Evolutionary conservation across 2,329 filamentous ascomycete genomes (phyloP), one percentile per base, ranked within the genome.

Genomic region (Verticillium isaacii): DNA sequence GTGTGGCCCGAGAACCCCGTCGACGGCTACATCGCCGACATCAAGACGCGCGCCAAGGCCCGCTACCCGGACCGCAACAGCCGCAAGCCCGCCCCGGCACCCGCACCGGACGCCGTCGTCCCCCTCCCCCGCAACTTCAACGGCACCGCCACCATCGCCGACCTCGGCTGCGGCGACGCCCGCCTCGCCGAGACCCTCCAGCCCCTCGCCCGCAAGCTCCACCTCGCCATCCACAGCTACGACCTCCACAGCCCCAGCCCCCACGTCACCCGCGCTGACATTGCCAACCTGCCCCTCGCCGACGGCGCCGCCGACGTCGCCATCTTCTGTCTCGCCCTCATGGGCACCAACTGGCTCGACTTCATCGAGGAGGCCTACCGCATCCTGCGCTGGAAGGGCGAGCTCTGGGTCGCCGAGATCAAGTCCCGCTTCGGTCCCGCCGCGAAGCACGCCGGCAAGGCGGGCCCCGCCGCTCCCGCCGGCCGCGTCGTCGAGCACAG

Each of bases 331-430:
- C 84, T 99, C 36, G 95, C 94, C 58, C 85, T 99, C 63, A 99
- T 99, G 95, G 95, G 95, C 71, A 99, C 95, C 61, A 99, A 99
- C 78, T 99, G 95, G 94, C 85, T 96, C 60, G 89, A 92, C 69
- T 98, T 99, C 74, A 85, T 99, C 70, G 95, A 98, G 77, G 95
- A 99, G 78, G 94, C 94, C 15, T 96, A 92, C 80, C 89, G 95
- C 60, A 83, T 98, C 59, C 84, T 99, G 64, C 89, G 92, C 71
- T 93, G 93, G 85, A 94, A 95, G 72, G 95, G 95, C 67, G 95
- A 99, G 80, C 87, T 97, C 60, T 99, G 95, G 95, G 86, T 99
- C 59, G 91, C 92, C 57, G 95, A 99, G 78, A 97, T 99, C 77
- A 98, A 98, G 80, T 92, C 87, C 66, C 90, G 95, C 36, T 98